These are phyloP conservation scores for Aphanocladium album DNA, from an alignment of 2,329 filamentous ascomycete species.

Conservation along the genomic window DNA sequence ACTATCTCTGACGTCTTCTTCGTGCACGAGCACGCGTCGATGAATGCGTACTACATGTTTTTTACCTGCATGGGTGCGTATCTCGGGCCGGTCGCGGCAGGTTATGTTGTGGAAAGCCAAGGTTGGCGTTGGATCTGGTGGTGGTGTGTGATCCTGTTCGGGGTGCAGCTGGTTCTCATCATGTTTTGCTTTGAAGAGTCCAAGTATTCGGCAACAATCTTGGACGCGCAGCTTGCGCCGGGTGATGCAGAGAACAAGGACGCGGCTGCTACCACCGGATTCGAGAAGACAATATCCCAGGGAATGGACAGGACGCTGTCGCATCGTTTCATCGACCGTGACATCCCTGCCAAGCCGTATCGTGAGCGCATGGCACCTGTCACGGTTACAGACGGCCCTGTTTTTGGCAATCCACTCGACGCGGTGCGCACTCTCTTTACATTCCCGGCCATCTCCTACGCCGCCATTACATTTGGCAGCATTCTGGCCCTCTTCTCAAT, in stretches of 20 bases:
- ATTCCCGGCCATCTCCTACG: constrained; percentile 34
- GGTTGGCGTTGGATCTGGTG: constrained; percentile 49
- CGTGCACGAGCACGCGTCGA: constrained; percentile 39
- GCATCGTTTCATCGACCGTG: constrained; percentile 20
- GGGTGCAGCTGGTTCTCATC: constrained; percentile 32
- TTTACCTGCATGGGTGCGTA: constrained; percentile 17
- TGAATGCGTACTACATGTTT: constrained; percentile 39
- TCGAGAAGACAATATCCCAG: neutral
- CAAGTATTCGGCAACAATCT: constrained; percentile 19
- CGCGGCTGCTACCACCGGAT: neutral
- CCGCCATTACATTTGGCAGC: constrained; percentile 31
- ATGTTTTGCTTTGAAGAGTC: constrained; percentile 38
- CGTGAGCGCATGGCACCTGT: constrained; percentile 34
- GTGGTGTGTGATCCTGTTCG: constrained; percentile 39
- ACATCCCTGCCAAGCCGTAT: constrained; percentile 37
- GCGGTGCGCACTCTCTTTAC: constrained; percentile 31
- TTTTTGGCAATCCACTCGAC: constrained; percentile 31
- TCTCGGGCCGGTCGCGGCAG: constrained; percentile 34
- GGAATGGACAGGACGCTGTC: neutral
- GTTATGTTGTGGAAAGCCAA: constrained; percentile 26
- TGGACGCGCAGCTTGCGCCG: neutral
- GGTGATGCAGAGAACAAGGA: neutral
- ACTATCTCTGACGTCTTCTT: constrained; percentile 45
- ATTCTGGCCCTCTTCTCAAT: constrained; percentile 33
- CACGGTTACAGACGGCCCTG: constrained; percentile 16